Base-by-base conservation (phyloP, 208 protist species). In the Leishmania lainsoni region DNA sequence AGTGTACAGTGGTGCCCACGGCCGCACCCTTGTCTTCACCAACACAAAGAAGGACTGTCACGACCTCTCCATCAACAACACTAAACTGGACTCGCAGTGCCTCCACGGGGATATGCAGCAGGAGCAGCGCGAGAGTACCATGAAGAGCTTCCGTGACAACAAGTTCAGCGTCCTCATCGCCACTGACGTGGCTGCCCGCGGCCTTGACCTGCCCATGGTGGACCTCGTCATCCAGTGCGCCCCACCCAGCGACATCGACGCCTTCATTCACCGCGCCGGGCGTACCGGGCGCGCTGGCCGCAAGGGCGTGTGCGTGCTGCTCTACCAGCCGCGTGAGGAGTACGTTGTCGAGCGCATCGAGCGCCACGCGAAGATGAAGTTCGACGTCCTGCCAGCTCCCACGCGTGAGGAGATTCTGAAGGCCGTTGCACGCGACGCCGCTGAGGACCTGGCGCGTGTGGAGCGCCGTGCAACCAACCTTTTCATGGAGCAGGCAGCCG, bases 31-130 rank as follows among this genome's bases (percentile, higher is more conserved):
- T 26, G 91, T 99, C 32, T 99, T 99, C 85, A 96, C 91, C n/a
- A 94, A 96, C 78, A 98, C 93, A 6, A 98, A 98, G 78, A 98
- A 98, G 83, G 91, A 95, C 65, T 97, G 95, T 79, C 94, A 98
- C 76, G 93, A 97, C 81, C 80, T 98, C 45, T 95, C 94, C 79
- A 94, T 93, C 81, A 94, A 97, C 84, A 96, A 95, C 87, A 89
- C 91, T 29, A 97, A 98, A 51, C 96, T 99, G 48, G 89, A 94
- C 77, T 96, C 92, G 1, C 98, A 98, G 75, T 99, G 95, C 58
- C 99, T 99, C 26, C 98, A 99, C 89, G 98, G 98, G 68, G 98
- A 99, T 84, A 97, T 99, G 90, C 88, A 97, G 81, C 98, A 99
- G 89, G 87, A 92, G 80, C 86, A 96, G 78, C 92, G 97, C 70